phyloP scores from a whole-genome alignment of 1,284 basidiomycete species.

The Leccinum pseudoinsigne region DNA sequence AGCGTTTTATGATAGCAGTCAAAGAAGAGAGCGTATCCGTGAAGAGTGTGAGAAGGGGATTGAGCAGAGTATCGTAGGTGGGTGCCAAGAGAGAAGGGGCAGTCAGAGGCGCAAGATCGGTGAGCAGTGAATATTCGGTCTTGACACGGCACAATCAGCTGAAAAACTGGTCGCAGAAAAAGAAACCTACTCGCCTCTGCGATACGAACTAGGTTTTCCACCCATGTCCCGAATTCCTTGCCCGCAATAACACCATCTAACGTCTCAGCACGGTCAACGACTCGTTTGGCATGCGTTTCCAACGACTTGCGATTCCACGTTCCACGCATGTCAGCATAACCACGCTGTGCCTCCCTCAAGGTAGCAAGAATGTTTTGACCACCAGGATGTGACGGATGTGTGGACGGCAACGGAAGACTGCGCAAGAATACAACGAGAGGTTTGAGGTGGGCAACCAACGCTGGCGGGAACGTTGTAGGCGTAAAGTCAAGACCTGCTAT shows the following conservation, averaged over 20 bases:
- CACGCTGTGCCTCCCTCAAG: constrained; percentile 72
- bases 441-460: constrained; percentile 51
- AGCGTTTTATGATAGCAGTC: constrained; percentile 71
- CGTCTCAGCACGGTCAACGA: constrained; percentile 65
- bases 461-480: constrained; percentile 52
- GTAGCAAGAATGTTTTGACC: constrained; percentile 60
- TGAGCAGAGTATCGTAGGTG: constrained; percentile 60
- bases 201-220: constrained; percentile 56
- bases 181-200: constrained; percentile 50
- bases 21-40: constrained; percentile 61
- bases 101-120: constrained; percentile 60
- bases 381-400: constrained; percentile 78
- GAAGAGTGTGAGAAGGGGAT: constrained; percentile 64
- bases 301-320: constrained; percentile 71
- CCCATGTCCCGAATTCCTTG: constrained; percentile 67
- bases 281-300: constrained; percentile 65
- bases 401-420: constrained; percentile 68
- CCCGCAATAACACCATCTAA: constrained; percentile 63
- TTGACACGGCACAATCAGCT: constrained; percentile 9
- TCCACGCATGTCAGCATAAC: constrained; percentile 83
- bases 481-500: constrained; percentile 56
- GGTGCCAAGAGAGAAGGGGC: constrained; percentile 46
- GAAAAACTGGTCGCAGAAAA: neutral
- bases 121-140: constrained; percentile 60
- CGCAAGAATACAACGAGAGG: constrained; percentile 70